Evolutionary conservation across 2,329 filamentous ascomycete species (phyloP).

Genomic region (Colletotrichum scovillei): DNA sequence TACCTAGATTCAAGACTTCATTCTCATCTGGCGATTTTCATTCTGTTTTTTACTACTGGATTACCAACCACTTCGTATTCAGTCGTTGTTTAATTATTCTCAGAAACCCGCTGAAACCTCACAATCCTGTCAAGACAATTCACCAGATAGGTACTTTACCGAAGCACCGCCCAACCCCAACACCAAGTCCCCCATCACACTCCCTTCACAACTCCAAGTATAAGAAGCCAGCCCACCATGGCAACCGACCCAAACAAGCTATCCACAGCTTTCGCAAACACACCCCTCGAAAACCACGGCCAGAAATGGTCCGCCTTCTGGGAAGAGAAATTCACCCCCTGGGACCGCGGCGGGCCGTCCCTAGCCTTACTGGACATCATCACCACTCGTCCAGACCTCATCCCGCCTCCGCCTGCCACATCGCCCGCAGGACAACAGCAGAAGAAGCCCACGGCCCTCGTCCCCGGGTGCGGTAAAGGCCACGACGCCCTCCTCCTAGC

Average conservation of each 20-base stretch:
- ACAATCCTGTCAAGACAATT: not conserved
- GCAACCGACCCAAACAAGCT: slow-evolving; percentile 42
- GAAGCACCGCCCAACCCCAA: not conserved
- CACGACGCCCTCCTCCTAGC: slow-evolving; percentile 84
- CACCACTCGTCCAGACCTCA: slow-evolving; percentile 55
- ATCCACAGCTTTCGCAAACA: slow-evolving; percentile 47
- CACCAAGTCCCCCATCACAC: not conserved
- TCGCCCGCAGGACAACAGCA: not conserved
- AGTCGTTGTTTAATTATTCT: not conserved
- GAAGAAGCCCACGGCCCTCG: slow-evolving; percentile 62
- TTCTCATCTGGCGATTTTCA: not conserved
- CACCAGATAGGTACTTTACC: not conserved
- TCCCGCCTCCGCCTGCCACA: slow-evolving; percentile 41
- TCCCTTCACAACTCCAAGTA: not conserved
- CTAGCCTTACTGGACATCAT: slow-evolving; percentile 66
- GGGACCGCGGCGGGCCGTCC: slow-evolving; percentile 66
- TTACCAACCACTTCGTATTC: not conserved
- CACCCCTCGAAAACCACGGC: slow-evolving; percentile 48
- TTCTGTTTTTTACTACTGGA: not conserved
- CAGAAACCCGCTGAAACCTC: not conserved
- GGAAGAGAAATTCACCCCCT: slow-evolving; percentile 58
- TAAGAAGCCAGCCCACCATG: slow-evolving; percentile 31
- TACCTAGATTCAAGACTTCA: slow-evolving; percentile 10
- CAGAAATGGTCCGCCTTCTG: slow-evolving; percentile 61
- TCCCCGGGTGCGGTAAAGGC: slow-evolving; percentile 85